Conservation (phyloP, 2,329 filamentous ascomycete species). For the Metarhizium guizhouense region DNA sequence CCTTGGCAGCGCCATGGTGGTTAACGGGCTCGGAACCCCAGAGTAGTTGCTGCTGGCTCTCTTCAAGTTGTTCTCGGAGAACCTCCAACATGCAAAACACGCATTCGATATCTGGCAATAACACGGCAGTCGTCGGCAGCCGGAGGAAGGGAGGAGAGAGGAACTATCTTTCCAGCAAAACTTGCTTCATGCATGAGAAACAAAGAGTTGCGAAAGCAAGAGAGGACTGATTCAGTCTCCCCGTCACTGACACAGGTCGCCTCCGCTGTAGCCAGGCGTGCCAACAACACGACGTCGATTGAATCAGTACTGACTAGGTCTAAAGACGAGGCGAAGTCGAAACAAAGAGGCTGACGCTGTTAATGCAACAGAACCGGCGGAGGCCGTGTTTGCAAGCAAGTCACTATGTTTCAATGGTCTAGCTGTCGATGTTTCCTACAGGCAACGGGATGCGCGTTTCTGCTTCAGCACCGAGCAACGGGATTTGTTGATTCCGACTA, state of each 20-base stretch:
- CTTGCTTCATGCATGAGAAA: neutral
- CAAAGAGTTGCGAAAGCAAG: neutral
- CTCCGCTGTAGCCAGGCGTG: neutral
- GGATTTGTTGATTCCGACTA: neutral
- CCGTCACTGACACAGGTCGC: too few relatives aligned
- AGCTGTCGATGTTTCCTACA: neutral
- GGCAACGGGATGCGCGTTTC: neutral
- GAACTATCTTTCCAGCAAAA: neutral
- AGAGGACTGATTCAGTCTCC: neutral
- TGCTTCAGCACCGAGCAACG: neutral
- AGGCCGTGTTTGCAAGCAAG: neutral
- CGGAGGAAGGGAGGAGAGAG: neutral
- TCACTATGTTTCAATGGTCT: neutral
- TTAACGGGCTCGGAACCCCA: neutral
- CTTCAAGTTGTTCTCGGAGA: neutral
- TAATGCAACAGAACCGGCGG: constrained; percentile 6
- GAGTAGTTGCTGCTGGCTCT: neutral
- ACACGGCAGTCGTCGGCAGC: too few relatives aligned
- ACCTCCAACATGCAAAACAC: neutral
- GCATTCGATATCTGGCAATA: neutral
- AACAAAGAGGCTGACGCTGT: constrained; percentile 6
- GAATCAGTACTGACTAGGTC: neutral
- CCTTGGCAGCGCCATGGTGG: constrained; percentile 40
- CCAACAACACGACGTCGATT: neutral
- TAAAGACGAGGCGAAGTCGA: neutral